Base-by-base conservation (phyloP, 176 grass and related monocot species). In the Lolium perenne region DNA sequence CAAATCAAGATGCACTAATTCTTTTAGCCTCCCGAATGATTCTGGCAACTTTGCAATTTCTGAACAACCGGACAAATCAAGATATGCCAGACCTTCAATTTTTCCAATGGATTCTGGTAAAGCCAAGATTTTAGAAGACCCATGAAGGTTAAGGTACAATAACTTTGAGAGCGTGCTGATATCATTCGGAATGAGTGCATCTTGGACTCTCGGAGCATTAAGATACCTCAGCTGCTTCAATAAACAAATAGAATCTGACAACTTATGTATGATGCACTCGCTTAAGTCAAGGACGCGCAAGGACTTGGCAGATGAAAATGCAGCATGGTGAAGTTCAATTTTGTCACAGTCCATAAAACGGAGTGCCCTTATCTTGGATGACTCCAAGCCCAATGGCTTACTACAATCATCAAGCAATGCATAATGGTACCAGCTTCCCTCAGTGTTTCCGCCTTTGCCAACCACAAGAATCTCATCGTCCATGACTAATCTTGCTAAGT, bases 1-100 rank as follows among this genome's bases (percentile, higher is more conserved):
- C 1, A 83, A 53, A 54, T 88, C 56, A 10, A 88, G 29, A 84
- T 77, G 73, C 8, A 57, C 29, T 35, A 88, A 61, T 6, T 70
- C 7, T 11, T 55, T 54, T 3, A 88, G 86, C 8, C 38, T 20
- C 8, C 0, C 1, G 11, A 83, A 15, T 15, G 55, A 74, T 6
- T 49, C 0, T 15, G 81, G 81, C 0, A 83, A 1, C 20, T 35
- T 7, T 35, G 2, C 0, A 13, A 83, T 9, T 21, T 4, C 0
- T 7, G 65, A 49, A 49, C 85, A 87, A 0, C 47, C 38, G 21
- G 85, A 87, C 18, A 87, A 45, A 38, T 61, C 9, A 48, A 87
- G 64, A 74, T 83, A 32, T 1, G 20, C 20, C 0, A 83, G 38
- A 10, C 5, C 2, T 46, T 60, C 6, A 70, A 83, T 35, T 18